phyloP scores from a whole-genome alignment of 2,329 filamentous ascomycete genomes.

The Colletotrichum cereale region DNA sequence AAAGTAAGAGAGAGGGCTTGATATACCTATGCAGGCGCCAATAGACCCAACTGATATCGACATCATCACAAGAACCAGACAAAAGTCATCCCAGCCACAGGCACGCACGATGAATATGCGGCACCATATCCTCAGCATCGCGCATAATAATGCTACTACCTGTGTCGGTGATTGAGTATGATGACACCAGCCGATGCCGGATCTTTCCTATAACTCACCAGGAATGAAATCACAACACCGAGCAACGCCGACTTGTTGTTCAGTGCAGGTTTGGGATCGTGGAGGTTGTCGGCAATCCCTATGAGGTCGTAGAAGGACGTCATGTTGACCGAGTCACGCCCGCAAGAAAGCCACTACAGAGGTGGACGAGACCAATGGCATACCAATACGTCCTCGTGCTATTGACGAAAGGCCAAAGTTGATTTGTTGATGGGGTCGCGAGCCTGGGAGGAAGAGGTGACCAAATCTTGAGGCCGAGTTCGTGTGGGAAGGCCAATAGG shows the following conservation, averaged over 20 bases:
- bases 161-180: neutral
- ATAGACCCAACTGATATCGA: slow-evolving; percentile 27
- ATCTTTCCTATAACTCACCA: slow-evolving; percentile 5
- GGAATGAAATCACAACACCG: slow-evolving; percentile 39
- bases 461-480: neutral
- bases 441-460: neutral
- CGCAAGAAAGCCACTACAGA: neutral
- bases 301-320: slow-evolving; percentile 31
- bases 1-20: no score
- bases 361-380: slow-evolving; percentile 21
- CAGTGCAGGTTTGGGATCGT: slow-evolving; percentile 35
- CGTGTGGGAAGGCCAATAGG: neutral
- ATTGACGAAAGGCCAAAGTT: neutral
- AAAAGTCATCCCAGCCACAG: slow-evolving; percentile 41
- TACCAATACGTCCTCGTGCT: neutral
- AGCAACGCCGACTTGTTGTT: slow-evolving; percentile 35
- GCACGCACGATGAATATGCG: slow-evolving; percentile 33
- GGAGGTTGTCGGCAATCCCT: slow-evolving; percentile 38
- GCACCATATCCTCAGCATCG: slow-evolving; percentile 28
- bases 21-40: slow-evolving; percentile 15
- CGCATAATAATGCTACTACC: slow-evolving; percentile 35
- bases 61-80: slow-evolving; percentile 35
- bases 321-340: slow-evolving; percentile 15
- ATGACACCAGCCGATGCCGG: neutral
- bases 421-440: neutral